Base-by-base conservation (phyloP, 2,329 filamentous ascomycete species). In the Trichoderma hamatum region DNA sequence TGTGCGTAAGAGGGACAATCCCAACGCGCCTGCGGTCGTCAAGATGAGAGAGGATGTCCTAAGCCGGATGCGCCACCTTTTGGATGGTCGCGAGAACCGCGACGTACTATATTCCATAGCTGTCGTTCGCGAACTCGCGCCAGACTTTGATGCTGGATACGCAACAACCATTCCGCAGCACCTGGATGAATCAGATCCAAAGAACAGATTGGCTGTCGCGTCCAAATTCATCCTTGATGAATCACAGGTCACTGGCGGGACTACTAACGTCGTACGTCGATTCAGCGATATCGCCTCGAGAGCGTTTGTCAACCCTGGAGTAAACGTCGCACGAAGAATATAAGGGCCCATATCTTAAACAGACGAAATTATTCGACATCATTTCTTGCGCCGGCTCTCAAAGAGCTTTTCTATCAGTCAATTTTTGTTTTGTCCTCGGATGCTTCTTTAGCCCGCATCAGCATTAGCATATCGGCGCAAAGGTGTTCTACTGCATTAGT, bases 31-130 rank as follows among this genome's bases (percentile, higher is more conserved):
- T 2, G 69, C 72, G 32, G 72, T 76, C 75, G 69, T 82, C 80
- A 69, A 88, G 85, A 73, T 83, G 66, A 87, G 93, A 43, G 90
- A 94, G 65, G 85, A 89, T 30, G 86, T 88, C 1, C 82, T 97
- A 34, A 80, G 79, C 5, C 85, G 85, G 63, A 87, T 93, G 78
- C 89, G 93, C 36, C 85, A 85, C 68, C 84, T 95, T 26, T 84
- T 97, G 14, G 91, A 93, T 73, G 91, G 91, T 59, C 87, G 90
- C 28, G 94, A 97, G 80, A 96, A 95, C 75, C 89, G 94, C 65
- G 94, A 97, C 77, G 90, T 97, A 21, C 87, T 97, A 68, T 97
- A 97, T 80, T 96, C 92, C 0, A 90, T 97, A 72, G 92, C 92
- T 10, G 88, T 97, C 67, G 89, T 92, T 19, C 89, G 93, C 30